Evolutionary conservation across 331 rosid species (phyloP).

Genomic region (Quercus phellos): DNA sequence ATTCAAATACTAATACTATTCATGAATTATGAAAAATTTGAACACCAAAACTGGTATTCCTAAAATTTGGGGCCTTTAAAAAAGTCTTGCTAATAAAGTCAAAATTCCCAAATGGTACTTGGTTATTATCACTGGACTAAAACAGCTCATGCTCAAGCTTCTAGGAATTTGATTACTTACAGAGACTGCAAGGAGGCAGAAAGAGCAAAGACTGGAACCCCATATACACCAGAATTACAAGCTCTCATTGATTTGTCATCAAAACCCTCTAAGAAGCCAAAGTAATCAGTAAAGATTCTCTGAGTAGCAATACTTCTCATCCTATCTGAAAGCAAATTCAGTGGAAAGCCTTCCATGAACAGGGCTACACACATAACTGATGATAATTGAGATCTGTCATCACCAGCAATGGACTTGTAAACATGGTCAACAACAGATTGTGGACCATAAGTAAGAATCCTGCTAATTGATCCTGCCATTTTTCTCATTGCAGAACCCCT

Average conservation of each 20-base stretch:
- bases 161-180: constrained; percentile 44
- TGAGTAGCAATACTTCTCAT: constrained; percentile 44
- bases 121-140: background rate
- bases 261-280: constrained; percentile 50
- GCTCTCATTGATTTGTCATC: constrained; percentile 41
- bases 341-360: constrained; percentile 73
- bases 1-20: background rate
- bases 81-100: background rate
- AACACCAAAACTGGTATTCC: background rate
- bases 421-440: constrained; percentile 51
- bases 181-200: constrained; percentile 65
- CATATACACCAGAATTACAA: constrained; percentile 35
- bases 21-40: background rate
- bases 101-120: background rate
- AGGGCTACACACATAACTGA: constrained; percentile 50
- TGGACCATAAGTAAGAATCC: constrained; percentile 55
- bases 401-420: constrained; percentile 45
- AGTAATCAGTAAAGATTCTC: constrained; percentile 53
- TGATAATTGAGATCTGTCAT: constrained; percentile 45
- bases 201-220: constrained; percentile 64
- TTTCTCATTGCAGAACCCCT: constrained; percentile 61
- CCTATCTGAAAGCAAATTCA: constrained; percentile 58
- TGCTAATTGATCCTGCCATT: constrained; percentile 68
- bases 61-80: background rate
- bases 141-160: constrained; percentile 9